Percentiles rank a stretch among this genome's conserved stretches.
phyloP scores from a whole-genome alignment of 225 moss, liverwort and hornwort genomes.

The Physcomitrellopsis africana region DNA sequence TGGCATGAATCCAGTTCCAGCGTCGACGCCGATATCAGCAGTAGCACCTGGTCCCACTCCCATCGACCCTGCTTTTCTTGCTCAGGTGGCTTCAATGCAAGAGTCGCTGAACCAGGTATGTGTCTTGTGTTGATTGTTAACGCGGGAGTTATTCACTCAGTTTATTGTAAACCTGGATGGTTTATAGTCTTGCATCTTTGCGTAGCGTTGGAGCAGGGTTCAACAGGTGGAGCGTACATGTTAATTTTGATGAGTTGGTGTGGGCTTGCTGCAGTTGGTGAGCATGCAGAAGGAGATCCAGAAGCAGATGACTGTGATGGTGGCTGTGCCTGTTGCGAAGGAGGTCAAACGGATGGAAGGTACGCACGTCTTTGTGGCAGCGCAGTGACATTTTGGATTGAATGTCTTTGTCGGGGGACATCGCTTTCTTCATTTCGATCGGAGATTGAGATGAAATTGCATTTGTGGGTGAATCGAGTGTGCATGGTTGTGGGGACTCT shows the following conservation, averaged over 20 bases:
- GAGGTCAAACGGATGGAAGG: constrained; percentile 94
- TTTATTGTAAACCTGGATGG: constrained; percentile 6
- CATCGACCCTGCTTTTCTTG: constrained; percentile 64
- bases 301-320: constrained; percentile 95
- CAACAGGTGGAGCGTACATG: neutral
- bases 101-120: constrained; percentile 92
- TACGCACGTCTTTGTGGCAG: constrained; percentile 4
- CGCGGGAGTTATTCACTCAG: neutral
- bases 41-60: constrained; percentile 43
- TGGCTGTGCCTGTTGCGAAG: constrained; percentile 83
- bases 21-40: constrained; percentile 25
- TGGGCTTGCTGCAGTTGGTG: constrained; percentile 67
- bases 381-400: constrained; percentile 3
- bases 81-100: constrained; percentile 92
- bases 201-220: neutral
- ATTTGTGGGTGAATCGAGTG: neutral
- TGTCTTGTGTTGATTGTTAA: neutral
- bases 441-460: neutral
- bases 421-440: neutral
- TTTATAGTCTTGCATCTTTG: constrained; percentile 9
- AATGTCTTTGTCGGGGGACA: neutral
- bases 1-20: constrained; percentile 37
- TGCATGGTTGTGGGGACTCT: neutral
- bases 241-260: neutral
- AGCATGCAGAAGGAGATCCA: constrained; percentile 92